Evolutionary conservation across 2,329 filamentous ascomycete species (phyloP), one percentile per base, ranked within the genome.

Genomic region (Lasiodiplodia citricola): DNA sequence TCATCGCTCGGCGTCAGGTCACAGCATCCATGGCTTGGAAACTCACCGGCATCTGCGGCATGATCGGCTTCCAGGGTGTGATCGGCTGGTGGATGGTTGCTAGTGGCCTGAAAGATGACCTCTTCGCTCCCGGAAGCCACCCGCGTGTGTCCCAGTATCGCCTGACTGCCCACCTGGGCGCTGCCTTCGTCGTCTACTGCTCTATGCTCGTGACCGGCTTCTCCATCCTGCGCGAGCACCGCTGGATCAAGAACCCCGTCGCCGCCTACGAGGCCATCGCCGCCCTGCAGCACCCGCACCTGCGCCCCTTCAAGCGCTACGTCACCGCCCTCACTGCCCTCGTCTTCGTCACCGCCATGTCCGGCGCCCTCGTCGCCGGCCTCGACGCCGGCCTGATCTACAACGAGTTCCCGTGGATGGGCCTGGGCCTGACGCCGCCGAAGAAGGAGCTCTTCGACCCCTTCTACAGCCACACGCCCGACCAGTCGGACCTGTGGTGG

Each of bases 21-120:
- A 92, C 92, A 28, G 85, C 85, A 65, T 88, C 87, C 66, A 96
- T 97, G 90, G 90, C 93, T 18, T 79, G 85, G 74, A 91, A 92
- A 71, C 85, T 99, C 16, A 83, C 89, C 51, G 95, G 94, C 14
- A 98, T 99, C 71, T 92, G 93, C 54, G 88, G 87, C 60, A 85
- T 98, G 74, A 97, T 99, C 75, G 96, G 93, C 67, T 96, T 97
- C 80, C 96, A 99, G 80, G 96, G 96, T 55, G 88, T 96, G 75
- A 90, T 99, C 72, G 96, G 96, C 67, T 99, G 96, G 96, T 99
- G 96, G 94, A 99, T 99, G 96, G 96, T 99, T 74, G 96, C 96
- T 81, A 96, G 92, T 13, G 96, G 96, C 1, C 85, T 99, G 71
- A 96, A 95, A 79, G 96, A 98, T 78, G 96, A 99, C 79, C 87